Conservation (phyloP, 345 rosid genomes). For the Balakata baccata region DNA sequence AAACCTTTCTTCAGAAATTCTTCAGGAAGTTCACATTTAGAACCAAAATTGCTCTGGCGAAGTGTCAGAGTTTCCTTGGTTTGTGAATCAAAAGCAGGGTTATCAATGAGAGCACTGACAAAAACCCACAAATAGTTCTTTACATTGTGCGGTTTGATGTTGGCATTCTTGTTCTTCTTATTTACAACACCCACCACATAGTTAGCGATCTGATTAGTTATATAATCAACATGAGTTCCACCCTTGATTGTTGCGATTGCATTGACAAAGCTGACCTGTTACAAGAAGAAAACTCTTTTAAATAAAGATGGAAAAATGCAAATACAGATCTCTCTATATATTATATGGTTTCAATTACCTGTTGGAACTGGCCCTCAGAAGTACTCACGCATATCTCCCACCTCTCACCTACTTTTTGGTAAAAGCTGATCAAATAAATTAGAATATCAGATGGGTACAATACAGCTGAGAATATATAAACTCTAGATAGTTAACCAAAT, state of each 20-base stretch:
- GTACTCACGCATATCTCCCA: slow-evolving; percentile 86
- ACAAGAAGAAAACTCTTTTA: slow-evolving; percentile 1
- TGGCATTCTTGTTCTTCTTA: slow-evolving; percentile 83
- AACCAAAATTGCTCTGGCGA: slow-evolving; percentile 91
- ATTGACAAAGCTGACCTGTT: slow-evolving; percentile 93
- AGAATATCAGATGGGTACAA: slow-evolving; percentile 15
- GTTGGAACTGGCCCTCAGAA: slow-evolving; percentile 95
- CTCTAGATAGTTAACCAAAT: neutral
- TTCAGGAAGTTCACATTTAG: slow-evolving; percentile 84
- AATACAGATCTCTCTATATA: neutral
- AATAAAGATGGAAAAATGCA: neutral
- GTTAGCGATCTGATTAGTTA: slow-evolving; percentile 81
- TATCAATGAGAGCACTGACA: slow-evolving; percentile 93
- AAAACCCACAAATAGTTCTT: slow-evolving; percentile 94
- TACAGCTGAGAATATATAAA: neutral
- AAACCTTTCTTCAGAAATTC: slow-evolving; percentile 81
- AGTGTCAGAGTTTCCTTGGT: slow-evolving; percentile 97
- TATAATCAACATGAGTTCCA: slow-evolving; percentile 96
- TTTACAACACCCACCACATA: slow-evolving; percentile 65
- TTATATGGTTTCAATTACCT: slow-evolving; percentile 42
- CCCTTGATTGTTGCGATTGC: slow-evolving; percentile 87
- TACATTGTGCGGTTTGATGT: slow-evolving; percentile 73
- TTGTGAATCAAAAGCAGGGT: slow-evolving; percentile 99
- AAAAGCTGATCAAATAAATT: slow-evolving; percentile 42
- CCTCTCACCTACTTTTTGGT: slow-evolving; percentile 70